Conservation (phyloP, 805 yeast species). For the Suhomyces sp. region DNA sequence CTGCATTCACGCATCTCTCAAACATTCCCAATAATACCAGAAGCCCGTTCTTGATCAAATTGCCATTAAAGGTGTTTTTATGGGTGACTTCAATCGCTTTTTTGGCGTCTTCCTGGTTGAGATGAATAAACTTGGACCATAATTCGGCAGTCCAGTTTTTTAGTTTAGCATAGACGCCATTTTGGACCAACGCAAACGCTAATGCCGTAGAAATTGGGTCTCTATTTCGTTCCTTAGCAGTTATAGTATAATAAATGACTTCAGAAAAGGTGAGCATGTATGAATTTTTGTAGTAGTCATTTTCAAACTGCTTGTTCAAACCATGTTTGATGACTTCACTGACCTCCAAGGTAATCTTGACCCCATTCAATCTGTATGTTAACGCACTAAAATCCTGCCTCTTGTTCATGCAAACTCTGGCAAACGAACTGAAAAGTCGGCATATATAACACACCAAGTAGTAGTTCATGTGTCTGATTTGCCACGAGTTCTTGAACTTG, state of each 20-base stretch:
- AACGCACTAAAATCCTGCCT: slow-evolving; percentile 42
- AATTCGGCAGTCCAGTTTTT: slow-evolving; percentile 20
- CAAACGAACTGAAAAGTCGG: slow-evolving; percentile 41
- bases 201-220: slow-evolving; percentile 37
- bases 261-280: slow-evolving; percentile 36
- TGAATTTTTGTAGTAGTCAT: slow-evolving; percentile 18
- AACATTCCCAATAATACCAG: slow-evolving; percentile 43
- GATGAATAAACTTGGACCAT: slow-evolving; percentile 22
- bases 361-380: slow-evolving; percentile 38
- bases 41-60: slow-evolving; percentile 41
- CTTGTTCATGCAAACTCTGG: slow-evolving; percentile 46
- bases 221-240: slow-evolving; percentile 23
- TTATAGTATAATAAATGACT: slow-evolving; percentile 29
- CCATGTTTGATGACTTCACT: slow-evolving; percentile 25
- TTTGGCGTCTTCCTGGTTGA: slow-evolving; percentile 14
- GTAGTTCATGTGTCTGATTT: slow-evolving; percentile 50
- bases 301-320: slow-evolving; percentile 18
- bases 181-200: slow-evolving; percentile 49
- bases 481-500: slow-evolving; percentile 60
- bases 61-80: slow-evolving; percentile 32
- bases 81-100: slow-evolving; percentile 30
- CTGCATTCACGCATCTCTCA: slow-evolving; percentile 41
- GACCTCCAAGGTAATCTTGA: slow-evolving; percentile 36
- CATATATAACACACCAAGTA: slow-evolving; percentile 47
- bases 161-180: slow-evolving; percentile 43